These are phyloP conservation scores for Xylariaceae sp. DNA, from an alignment of 2,329 filamentous ascomycete genomes.

Conservation along the genomic window DNA sequence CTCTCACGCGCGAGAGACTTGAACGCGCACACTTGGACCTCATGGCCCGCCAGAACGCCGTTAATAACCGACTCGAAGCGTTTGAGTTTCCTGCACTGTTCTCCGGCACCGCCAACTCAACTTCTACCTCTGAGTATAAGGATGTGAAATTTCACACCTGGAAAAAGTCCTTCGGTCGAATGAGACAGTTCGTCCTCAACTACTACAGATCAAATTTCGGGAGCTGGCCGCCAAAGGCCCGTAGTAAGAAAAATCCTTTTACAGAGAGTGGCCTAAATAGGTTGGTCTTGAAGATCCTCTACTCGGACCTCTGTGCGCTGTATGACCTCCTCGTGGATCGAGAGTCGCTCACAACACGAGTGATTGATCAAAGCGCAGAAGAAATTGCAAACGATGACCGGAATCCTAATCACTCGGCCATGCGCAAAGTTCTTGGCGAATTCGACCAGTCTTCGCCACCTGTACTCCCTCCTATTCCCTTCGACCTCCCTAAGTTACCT, in stretches of 20 bases:
- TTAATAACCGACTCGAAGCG: constrained; percentile 74
- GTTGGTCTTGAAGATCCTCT: constrained; percentile 77
- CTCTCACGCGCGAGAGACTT: constrained; percentile 74
- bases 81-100: constrained; percentile 94
- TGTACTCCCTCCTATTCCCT: constrained; percentile 87
- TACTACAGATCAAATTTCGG: constrained; percentile 65
- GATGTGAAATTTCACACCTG: constrained; percentile 82
- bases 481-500: constrained; percentile 81
- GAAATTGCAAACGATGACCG: constrained; percentile 56
- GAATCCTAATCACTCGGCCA: constrained; percentile 66
- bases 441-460: constrained; percentile 89
- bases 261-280: constrained; percentile 86
- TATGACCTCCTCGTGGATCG: constrained; percentile 91
- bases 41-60: constrained; percentile 68
- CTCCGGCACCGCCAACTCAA: constrained; percentile 83
- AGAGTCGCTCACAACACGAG: constrained; percentile 74
- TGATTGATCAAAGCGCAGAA: constrained; percentile 66
- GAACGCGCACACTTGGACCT: constrained; percentile 83
- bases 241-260: constrained; percentile 88
- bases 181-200: constrained; percentile 71
- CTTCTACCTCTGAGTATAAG: constrained; percentile 74
- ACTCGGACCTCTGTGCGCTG: constrained; percentile 80
- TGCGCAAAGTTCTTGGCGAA: constrained; percentile 81
- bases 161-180: constrained; percentile 73
- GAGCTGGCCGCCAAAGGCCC: constrained; percentile 88